Percentiles rank a stretch among this genome's conserved stretches.
Conservation (phyloP, 2,329 filamentous ascomycete species). For the Pseudogymnoascus sp. region DNA sequence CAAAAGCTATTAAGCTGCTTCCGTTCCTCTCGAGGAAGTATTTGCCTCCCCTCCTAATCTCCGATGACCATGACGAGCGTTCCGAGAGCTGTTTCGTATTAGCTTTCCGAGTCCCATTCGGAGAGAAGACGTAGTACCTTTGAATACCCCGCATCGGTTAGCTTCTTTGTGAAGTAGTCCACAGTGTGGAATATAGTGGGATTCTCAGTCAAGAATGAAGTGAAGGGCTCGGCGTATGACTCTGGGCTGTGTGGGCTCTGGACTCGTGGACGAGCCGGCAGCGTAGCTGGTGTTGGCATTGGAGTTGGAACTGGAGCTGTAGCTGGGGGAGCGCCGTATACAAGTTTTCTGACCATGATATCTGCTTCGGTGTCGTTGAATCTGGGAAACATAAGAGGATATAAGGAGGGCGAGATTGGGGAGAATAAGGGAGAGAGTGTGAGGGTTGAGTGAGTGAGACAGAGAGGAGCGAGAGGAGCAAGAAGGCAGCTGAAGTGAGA, state of each 20-base stretch:
- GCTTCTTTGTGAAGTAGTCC: slow-evolving; percentile 64
- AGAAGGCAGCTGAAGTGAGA: slow-evolving; percentile 1
- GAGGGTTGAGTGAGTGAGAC: background rate
- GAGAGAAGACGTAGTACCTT: slow-evolving; percentile 42
- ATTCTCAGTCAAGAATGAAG: slow-evolving; percentile 78
- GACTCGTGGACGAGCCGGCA: background rate
- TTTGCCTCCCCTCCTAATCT: slow-evolving; percentile 71
- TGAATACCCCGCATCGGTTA: slow-evolving; percentile 64
- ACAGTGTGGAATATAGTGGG: slow-evolving; percentile 93
- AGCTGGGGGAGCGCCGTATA: slow-evolving; percentile 11
- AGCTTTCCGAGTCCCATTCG: slow-evolving; percentile 9
- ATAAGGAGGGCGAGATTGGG: background rate
- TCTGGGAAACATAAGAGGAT: background rate
- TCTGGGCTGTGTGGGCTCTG: slow-evolving; percentile 35
- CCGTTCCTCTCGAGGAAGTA: slow-evolving; percentile 85
- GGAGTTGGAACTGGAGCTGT: slow-evolving; percentile 15
- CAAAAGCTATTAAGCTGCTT: slow-evolving; percentile 77
- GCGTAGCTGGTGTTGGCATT: background rate
- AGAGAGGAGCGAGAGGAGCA: background rate
- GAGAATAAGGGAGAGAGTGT: background rate
- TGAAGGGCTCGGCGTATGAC: slow-evolving; percentile 74
- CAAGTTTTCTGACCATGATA: background rate
- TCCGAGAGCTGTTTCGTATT: slow-evolving; percentile 54
- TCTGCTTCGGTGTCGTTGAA: background rate
- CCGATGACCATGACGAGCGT: slow-evolving; percentile 66